Conservation (phyloP, 345 rosid genomes). For the Rhizophora mangle region DNA sequence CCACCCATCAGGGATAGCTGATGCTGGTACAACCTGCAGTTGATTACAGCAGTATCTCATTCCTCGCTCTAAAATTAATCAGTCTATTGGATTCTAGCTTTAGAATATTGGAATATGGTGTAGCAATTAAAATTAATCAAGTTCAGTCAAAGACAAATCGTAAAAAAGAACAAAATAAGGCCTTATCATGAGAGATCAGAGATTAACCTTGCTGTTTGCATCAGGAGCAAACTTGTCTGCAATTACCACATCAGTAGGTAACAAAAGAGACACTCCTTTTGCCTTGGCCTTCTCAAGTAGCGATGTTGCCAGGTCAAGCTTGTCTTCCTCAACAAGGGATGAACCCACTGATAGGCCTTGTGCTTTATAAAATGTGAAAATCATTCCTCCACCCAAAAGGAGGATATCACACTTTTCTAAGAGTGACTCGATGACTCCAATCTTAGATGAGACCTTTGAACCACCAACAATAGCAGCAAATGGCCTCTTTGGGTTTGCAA, state of each 20-base stretch:
- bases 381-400: conserved; percentile 97
- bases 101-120: neutral
- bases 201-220: conserved; percentile 79
- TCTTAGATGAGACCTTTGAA: conserved; percentile 87
- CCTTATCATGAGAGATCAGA: conserved; percentile 8
- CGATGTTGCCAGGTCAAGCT: conserved; percentile 72
- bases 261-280: conserved; percentile 80
- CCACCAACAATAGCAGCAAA: conserved; percentile 98
- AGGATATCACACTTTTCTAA: conserved; percentile 77
- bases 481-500: conserved; percentile 83
- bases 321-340: conserved; percentile 94
- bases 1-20: conserved; percentile 91
- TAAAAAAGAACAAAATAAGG: neutral
- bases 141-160: neutral
- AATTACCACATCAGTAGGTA: conserved; percentile 81
- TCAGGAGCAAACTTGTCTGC: conserved; percentile 92
- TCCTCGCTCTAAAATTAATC: conserved; percentile 1
- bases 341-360: conserved; percentile 80
- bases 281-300: conserved; percentile 88
- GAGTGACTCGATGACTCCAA: conserved; percentile 91
- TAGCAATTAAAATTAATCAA: too few species aligned
- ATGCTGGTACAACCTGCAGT: conserved; percentile 67
- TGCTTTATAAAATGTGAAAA: conserved; percentile 95
- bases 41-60: conserved; percentile 1
- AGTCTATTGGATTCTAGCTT: neutral